A percentile compares a stretch with the other conserved stretches of the same genome.
These are phyloP conservation scores for Penicillium atrosanguineum DNA, from an alignment of 495 filamentous ascomycete genomes.

Conservation along the genomic window DNA sequence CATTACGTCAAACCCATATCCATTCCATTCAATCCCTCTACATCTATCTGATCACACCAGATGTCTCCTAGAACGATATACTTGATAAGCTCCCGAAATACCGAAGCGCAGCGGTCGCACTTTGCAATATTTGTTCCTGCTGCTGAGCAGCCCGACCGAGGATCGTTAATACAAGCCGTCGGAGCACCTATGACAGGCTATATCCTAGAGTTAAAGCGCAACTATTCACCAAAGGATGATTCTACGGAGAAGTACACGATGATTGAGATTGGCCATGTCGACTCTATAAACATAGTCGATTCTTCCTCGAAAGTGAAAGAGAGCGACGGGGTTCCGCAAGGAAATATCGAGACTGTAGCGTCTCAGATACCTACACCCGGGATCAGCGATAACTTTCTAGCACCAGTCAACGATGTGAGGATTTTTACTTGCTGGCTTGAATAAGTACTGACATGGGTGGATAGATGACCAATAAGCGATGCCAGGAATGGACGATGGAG, in stretches of 20 bases:
- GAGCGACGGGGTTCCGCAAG: conserved; percentile 21
- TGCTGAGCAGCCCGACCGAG: conserved; percentile 6
- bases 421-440: neutral
- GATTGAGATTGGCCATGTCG: conserved; percentile 23
- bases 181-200: conserved; percentile 35
- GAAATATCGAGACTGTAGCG: conserved; percentile 30
- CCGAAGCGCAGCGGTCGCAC: conserved; percentile 27
- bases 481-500: conserved; percentile 41
- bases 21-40: neutral
- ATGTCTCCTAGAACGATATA: conserved; percentile 16
- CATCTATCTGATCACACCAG: neutral
- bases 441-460: neutral
- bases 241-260: conserved; percentile 10
- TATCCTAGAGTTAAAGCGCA: conserved; percentile 30
- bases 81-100: conserved; percentile 23
- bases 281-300: conserved; percentile 24
- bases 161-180: conserved; percentile 33
- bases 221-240: conserved; percentile 16
- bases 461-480: conserved; percentile 32
- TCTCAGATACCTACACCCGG: conserved; percentile 26
- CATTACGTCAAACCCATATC: conserved; percentile 6
- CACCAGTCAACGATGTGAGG: conserved; percentile 35
- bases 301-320: conserved; percentile 1
- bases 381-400: conserved; percentile 34
- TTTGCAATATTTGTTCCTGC: conserved; percentile 36